These are phyloP conservation scores for Termitomyces eurrhizus DNA, from an alignment of 768 basidiomycete genomes.

Conservation along the genomic window DNA sequence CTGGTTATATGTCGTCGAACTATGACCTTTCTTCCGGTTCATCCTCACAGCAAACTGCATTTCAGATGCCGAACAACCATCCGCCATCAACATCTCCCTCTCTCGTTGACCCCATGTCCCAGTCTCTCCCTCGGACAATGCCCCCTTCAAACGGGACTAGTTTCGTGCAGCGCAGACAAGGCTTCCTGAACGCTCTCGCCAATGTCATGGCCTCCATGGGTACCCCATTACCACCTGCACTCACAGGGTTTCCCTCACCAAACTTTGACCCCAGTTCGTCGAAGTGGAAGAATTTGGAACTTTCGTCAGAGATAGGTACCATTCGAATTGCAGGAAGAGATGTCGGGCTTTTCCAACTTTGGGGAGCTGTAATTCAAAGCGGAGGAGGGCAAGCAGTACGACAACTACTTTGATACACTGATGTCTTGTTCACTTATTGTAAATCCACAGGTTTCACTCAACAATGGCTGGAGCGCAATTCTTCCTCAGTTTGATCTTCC, in stretches of 20 bases:
- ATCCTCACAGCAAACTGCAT: slow-evolving; percentile 34
- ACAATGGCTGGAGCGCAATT: slow-evolving; percentile 54
- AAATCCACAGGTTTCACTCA: slow-evolving; percentile 38
- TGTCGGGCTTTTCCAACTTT: slow-evolving; percentile 72
- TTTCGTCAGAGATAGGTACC: slow-evolving; percentile 55
- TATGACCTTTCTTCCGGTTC: slow-evolving; percentile 39
- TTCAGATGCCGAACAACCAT: slow-evolving; percentile 44
- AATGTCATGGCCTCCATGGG: slow-evolving; percentile 52
- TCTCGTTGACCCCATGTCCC: slow-evolving; percentile 44
- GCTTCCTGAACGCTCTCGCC: slow-evolving; percentile 60
- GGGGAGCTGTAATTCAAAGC: slow-evolving; percentile 52
- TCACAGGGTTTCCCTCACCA: slow-evolving; percentile 58
- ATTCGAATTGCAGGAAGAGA: slow-evolving; percentile 72
- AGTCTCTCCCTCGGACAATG: slow-evolving; percentile 34
- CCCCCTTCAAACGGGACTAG: slow-evolving; percentile 24
- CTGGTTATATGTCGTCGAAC: slow-evolving; percentile 37
- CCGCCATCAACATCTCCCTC: slow-evolving; percentile 34
- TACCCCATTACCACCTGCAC: slow-evolving; percentile 68
- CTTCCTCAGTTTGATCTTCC: slow-evolving; percentile 58
- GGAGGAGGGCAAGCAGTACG: slow-evolving; percentile 65
- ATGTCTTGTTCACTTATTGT: slow-evolving; percentile 14
- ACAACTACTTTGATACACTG: slow-evolving; percentile 11
- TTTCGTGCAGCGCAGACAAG: slow-evolving; percentile 52
- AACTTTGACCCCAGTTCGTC: slow-evolving; percentile 62
- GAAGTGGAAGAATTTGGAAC: slow-evolving; percentile 64